These are phyloP conservation scores for Corchorus olitorius DNA, from an alignment of 345 rosid species.

Conservation along the genomic window DNA sequence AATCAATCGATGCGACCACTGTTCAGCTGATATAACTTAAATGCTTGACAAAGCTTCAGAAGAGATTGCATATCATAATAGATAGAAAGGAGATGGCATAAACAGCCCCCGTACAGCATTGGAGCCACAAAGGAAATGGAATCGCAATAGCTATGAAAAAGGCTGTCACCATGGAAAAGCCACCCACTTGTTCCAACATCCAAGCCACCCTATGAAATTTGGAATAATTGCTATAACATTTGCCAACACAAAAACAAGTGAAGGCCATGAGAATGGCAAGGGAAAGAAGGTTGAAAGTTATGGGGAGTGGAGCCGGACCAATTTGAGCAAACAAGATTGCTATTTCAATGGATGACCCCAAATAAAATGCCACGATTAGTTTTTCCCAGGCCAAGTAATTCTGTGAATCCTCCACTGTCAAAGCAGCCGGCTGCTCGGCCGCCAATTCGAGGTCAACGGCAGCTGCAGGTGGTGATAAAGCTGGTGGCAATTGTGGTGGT, in stretches of 20 bases:
- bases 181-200: neutral
- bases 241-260: constrained; percentile 2
- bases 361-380: neutral
- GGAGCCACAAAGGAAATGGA: constrained; percentile 16
- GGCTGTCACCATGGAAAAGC: constrained; percentile 1
- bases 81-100: neutral
- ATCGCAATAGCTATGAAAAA: constrained; percentile 14
- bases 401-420: neutral
- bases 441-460: neutral
- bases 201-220: neutral
- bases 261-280: constrained; percentile 15
- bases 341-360: constrained; percentile 15
- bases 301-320: neutral
- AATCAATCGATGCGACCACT: neutral
- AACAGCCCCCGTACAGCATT: constrained; percentile 7
- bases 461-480: neutral
- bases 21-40: neutral
- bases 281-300: neutral
- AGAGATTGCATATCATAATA: neutral
- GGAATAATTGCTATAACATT: neutral
- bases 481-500: neutral
- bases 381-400: constrained; percentile 3
- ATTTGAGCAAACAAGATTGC: neutral
- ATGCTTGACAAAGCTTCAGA: neutral
- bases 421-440: neutral